A percentile compares a stretch with the other conserved stretches of the same genome.
These are phyloP conservation scores for Fusarium redolens DNA, from an alignment of 2,329 filamentous ascomycete species.

Conservation along the genomic window DNA sequence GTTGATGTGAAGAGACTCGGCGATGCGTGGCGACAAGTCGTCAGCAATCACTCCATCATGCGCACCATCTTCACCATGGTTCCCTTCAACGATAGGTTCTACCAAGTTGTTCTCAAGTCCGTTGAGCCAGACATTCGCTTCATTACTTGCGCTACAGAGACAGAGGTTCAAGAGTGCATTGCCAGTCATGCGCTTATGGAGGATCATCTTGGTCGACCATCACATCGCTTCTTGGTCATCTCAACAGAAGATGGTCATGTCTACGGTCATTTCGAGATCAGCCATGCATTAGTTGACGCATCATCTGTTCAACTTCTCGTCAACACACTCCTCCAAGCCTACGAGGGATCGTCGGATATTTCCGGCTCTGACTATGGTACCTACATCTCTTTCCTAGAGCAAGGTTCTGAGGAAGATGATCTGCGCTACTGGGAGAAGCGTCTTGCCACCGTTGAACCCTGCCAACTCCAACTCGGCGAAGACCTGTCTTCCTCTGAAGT, in stretches of 20 bases:
- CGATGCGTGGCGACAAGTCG: neutral
- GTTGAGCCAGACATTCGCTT: neutral
- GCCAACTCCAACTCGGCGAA: neutral
- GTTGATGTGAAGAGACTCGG: neutral
- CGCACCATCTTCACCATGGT: neutral
- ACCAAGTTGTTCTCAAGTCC: neutral
- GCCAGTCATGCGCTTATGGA: neutral
- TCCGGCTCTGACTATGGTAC: neutral
- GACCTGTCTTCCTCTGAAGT: neutral
- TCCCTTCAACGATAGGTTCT: neutral
- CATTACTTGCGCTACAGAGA: neutral
- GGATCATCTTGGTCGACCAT: neutral
- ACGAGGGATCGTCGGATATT: fast-evolving
- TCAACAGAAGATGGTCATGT: neutral
- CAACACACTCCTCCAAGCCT: neutral
- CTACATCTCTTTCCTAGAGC: neutral
- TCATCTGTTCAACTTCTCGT: neutral
- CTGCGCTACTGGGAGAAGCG: neutral
- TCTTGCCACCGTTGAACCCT: fast-evolving
- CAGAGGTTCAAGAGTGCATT: neutral
- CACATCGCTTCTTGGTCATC: neutral
- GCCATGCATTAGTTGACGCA: neutral
- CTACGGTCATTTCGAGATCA: neutral
- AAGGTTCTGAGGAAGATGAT: neutral
- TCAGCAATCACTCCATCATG: neutral